Percentiles rank a stretch among this genome's conserved stretches.
Conservation (phyloP, 1,284 basidiomycete genomes). For the Ceratobasidium sp. region DNA sequence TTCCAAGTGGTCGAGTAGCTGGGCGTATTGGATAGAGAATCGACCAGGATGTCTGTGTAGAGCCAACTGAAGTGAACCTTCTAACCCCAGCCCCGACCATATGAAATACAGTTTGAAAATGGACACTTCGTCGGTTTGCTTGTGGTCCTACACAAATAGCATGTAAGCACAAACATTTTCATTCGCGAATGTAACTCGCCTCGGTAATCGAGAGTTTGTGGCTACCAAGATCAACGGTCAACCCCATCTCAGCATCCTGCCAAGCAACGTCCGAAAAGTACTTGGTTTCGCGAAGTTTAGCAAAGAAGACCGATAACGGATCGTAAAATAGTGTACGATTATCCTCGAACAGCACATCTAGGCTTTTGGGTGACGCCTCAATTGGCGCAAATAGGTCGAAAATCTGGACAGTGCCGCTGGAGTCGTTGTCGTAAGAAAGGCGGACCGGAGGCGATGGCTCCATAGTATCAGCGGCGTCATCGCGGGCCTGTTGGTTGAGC, state of each 20-base stretch:
- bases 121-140: slow-evolving; percentile 31
- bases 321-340: slow-evolving; percentile 43
- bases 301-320: slow-evolving; percentile 31
- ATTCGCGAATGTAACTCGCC: not conserved
- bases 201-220: slow-evolving; percentile 28
- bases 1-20: slow-evolving; percentile 34
- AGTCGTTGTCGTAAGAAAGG: slow-evolving; percentile 16
- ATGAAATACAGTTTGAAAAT: slow-evolving; percentile 36
- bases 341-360: slow-evolving; percentile 28
- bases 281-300: slow-evolving; percentile 28
- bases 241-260: slow-evolving; percentile 39
- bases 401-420: not conserved
- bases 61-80: slow-evolving; percentile 12
- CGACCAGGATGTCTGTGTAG: slow-evolving; percentile 16
- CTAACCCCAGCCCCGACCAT: slow-evolving; percentile 35
- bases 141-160: slow-evolving; percentile 29
- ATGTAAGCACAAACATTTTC: not conserved
- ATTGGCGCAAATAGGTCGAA: slow-evolving; percentile 35
- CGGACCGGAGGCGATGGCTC: slow-evolving; percentile 45
- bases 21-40: slow-evolving; percentile 26
- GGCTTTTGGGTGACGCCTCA: not conserved
- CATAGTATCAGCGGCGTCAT: slow-evolving; percentile 44
- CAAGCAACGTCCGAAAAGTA: slow-evolving; percentile 28
- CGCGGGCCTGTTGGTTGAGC: slow-evolving; percentile 40
- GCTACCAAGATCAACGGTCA: slow-evolving; percentile 3